Percentiles rank a stretch among this genome's conserved stretches.
These are phyloP conservation scores for Amoebophrya sp. DNA, from an alignment of 169 alveolate species.

Conservation along the genomic window DNA sequence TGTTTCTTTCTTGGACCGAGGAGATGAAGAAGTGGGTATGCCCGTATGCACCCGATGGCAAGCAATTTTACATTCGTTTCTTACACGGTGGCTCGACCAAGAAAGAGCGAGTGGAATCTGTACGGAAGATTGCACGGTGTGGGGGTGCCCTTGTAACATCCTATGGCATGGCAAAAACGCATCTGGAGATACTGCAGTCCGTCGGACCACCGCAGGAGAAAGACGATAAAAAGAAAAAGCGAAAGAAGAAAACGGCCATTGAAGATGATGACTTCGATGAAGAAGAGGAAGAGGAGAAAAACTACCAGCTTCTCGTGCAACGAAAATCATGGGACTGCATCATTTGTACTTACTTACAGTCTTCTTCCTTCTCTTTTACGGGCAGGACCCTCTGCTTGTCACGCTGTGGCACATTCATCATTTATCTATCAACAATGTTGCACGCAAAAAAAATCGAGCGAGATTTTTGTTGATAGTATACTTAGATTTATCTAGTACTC, in stretches of 20 bases:
- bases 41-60: not conserved
- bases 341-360: no score
- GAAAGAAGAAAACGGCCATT: not conserved
- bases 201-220: not conserved
- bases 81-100: not conserved
- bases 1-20: not conserved
- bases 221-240: not conserved
- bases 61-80: not conserved
- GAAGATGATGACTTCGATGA: not conserved
- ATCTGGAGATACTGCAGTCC: not conserved
- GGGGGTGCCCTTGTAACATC: not conserved
- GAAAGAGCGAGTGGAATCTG: not conserved
- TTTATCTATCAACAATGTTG: no score
- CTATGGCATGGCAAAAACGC: not conserved
- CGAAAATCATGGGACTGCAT: not conserved
- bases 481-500: no score
- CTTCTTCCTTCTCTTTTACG: no score
- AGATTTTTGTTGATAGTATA: no score
- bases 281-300: not conserved
- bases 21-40: not conserved
- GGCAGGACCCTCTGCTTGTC: no score
- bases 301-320: not conserved
- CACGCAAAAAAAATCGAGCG: no score
- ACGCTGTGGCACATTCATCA: no score
- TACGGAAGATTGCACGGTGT: conserved; percentile 8